phyloP scores from a whole-genome alignment of 345 rosid genomes.

The Populus ilicifolia region DNA sequence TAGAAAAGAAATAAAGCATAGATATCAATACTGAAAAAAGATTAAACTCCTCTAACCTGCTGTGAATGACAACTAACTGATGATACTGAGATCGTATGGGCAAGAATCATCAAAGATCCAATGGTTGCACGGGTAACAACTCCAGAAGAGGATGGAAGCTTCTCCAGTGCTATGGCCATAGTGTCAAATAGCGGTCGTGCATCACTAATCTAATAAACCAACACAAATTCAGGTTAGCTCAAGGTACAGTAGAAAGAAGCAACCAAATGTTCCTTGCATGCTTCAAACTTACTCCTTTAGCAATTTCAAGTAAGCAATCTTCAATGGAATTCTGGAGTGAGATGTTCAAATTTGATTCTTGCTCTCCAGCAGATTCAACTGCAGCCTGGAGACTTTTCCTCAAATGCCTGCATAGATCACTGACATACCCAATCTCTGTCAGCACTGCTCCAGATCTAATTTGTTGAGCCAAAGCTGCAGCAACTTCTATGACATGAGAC shows the following conservation, averaged over 20 bases:
- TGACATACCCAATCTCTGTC: conserved; percentile 68
- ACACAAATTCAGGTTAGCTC: conserved; percentile 9
- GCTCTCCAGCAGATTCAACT: conserved; percentile 59
- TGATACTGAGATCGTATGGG: conserved; percentile 69
- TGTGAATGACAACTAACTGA: conserved; percentile 50
- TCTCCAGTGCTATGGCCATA: conserved; percentile 85
- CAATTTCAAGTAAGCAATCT: conserved; percentile 88
- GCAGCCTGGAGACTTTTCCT: conserved; percentile 85
- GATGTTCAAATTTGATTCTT: conserved; percentile 56
- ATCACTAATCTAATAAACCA: conserved; percentile 47
- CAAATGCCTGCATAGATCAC: conserved; percentile 90
- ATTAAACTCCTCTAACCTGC: conserved; percentile 45
- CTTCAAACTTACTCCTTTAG: conserved; percentile 60
- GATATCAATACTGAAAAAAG: neutral
- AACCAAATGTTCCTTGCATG: neutral
- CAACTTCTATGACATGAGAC: conserved; percentile 62
- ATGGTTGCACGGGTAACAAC: conserved; percentile 67
- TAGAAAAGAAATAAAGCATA: neutral
- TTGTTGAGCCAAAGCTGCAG: conserved; percentile 71
- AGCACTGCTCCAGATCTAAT: conserved; percentile 61
- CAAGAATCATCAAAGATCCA: conserved; percentile 74
- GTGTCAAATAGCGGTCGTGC: conserved; percentile 58
- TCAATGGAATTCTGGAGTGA: conserved; percentile 80
- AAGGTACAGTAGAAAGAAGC: conserved; percentile 4
- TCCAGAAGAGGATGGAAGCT: conserved; percentile 64